Evolutionary conservation across 2,329 filamentous ascomycete genomes (phyloP), one percentile per base, ranked within the genome.

Genomic region (Diatrype stigma): DNA sequence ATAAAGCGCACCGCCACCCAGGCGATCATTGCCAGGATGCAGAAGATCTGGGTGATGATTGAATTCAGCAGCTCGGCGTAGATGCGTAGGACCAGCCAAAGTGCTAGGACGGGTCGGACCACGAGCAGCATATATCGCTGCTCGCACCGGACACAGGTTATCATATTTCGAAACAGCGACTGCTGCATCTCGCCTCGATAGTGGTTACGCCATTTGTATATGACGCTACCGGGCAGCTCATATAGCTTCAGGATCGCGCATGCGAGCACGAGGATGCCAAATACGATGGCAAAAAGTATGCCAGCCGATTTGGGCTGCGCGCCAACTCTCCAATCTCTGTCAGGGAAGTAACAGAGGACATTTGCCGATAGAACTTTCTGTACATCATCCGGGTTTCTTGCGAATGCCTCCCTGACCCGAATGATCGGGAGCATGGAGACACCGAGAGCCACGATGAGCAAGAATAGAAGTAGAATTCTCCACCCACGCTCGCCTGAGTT

Each of bases 71-170:
- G 32, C 42, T 63, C 60, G 40, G 51, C 55, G 28, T 63, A 60
- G 14, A 61, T 34, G 16, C 61, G 58, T 19, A 63, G 51, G 37
- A 59, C 55, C 7, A 62, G 54, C 61, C 61, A 63, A 34, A 62
- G 54, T 1, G 60, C 55, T 12, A 63, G 47, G 23, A 59, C 48
- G 1, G 61, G 61, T 6, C 60, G 57, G 19, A 62, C 52, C 8
- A 60, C 53, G 19, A 63, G 55, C n/a, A 63, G 48, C 38, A 60
- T 28, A 23, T 56, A 57, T 7, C 61, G 56, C 28, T 63, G 61
- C 45, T 63, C 61, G 34, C 61, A 63, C 14, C 61, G 60, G n/a
- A 58, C 50, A 48, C 61, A 63, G 19, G 54, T 55, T 30, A 58
- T 55, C 3, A 49, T 51, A 12, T 58, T 52, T 19, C 56, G 55